Conservation (phyloP, 108 stramenopile genomes). For the Skeletonema potamos region DNA sequence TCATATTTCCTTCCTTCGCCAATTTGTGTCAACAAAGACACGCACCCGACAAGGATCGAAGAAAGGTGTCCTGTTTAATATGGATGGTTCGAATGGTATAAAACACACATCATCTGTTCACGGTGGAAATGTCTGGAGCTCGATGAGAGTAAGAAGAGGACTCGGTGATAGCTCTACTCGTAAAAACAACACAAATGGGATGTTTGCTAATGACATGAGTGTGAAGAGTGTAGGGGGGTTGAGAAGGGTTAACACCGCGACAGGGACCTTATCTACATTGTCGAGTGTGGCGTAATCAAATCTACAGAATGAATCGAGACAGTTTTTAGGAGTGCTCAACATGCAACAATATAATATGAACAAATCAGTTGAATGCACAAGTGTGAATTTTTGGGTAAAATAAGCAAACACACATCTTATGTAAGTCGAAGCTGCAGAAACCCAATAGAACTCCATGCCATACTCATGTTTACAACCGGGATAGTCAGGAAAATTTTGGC, state of each 20-base stretch:
- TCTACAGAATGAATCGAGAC: neutral
- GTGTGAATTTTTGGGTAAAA: neutral
- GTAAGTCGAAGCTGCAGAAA: neutral
- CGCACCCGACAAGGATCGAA: neutral
- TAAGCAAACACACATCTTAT: neutral
- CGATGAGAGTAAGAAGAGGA: slow-evolving; percentile 15
- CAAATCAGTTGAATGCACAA: neutral
- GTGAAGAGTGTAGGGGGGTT: slow-evolving; percentile 1
- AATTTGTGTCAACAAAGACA: slow-evolving; percentile 43
- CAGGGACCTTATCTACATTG: slow-evolving; percentile 11
- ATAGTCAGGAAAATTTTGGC: slow-evolving; percentile 40
- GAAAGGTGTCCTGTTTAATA: neutral
- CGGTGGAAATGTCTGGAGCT: slow-evolving; percentile 40
- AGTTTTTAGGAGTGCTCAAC: neutral
- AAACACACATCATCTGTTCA: slow-evolving; percentile 25
- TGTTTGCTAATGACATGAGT: neutral
- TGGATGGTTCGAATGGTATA: neutral
- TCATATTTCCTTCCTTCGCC: slow-evolving; percentile 60
- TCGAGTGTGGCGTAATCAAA: neutral
- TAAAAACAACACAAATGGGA: neutral
- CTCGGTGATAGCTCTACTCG: slow-evolving; percentile 6
- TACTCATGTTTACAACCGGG: slow-evolving; percentile 25
- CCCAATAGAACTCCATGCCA: neutral
- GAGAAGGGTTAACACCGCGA: slow-evolving; percentile 26
- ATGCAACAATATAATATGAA: neutral